A percentile compares a stretch with the other conserved stretches of the same genome.
Conservation (phyloP, 495 filamentous ascomycete species). For the Aspergillus bertholletiae region DNA sequence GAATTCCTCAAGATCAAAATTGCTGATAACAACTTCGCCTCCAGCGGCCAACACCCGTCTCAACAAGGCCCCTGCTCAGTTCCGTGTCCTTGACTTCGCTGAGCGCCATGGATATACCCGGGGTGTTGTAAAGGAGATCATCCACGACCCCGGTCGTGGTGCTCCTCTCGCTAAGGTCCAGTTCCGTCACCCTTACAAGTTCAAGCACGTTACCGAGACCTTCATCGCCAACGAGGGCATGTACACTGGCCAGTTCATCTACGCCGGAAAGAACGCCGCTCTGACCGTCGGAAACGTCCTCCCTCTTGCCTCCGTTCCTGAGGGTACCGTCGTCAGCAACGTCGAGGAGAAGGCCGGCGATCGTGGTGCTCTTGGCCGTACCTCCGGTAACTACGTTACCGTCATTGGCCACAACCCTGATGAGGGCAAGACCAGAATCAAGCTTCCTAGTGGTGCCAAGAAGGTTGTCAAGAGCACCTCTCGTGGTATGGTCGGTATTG, state of each 20-base stretch:
- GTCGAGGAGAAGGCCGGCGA: slow-evolving; percentile 99
- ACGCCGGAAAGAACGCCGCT: slow-evolving; percentile 96
- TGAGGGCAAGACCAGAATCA: slow-evolving; percentile 98
- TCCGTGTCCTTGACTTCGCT: slow-evolving; percentile 90
- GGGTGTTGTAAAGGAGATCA: slow-evolving; percentile 96
- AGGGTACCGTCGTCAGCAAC: slow-evolving; percentile 98
- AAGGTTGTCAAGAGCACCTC: slow-evolving; percentile 91
- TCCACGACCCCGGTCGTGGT: slow-evolving; percentile 98
- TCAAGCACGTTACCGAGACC: slow-evolving; percentile 86
- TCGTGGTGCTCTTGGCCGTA: slow-evolving; percentile 90
- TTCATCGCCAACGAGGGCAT: slow-evolving; percentile 99
- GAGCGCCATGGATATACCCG: slow-evolving; percentile 96
- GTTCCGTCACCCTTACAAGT: slow-evolving; percentile 92
- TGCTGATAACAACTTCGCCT: slow-evolving; percentile 43
- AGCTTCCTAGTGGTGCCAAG: slow-evolving; percentile 98
- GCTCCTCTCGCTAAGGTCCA: slow-evolving; percentile 93
- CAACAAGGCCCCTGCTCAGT: slow-evolving; percentile 88
- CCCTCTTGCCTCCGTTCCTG: slow-evolving; percentile 85
- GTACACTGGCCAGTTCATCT: slow-evolving; percentile 99
- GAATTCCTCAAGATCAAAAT: slow-evolving; percentile 21
- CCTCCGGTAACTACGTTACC: slow-evolving; percentile 98
- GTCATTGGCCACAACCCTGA: slow-evolving; percentile 98
- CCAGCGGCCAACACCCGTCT: slow-evolving; percentile 82
- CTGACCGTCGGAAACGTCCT: slow-evolving; percentile 97
- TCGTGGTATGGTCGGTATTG: slow-evolving; percentile 99